These are phyloP conservation scores for Salix suchowensis DNA, from an alignment of 345 rosid species.

Conservation along the genomic window DNA sequence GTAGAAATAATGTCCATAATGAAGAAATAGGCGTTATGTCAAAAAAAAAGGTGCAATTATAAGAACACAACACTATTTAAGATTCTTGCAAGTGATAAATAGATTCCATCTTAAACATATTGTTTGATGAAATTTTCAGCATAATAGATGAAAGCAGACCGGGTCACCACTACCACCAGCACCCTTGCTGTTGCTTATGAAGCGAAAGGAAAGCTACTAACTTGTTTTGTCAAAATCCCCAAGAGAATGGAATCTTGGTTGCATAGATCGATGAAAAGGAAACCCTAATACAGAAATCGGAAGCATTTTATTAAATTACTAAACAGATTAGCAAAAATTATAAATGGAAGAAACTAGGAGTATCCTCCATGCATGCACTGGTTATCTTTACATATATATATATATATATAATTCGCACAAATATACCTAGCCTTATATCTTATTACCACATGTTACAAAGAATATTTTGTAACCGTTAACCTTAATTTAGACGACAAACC, in stretches of 20 bases:
- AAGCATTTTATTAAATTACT: background rate
- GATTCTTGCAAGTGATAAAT: too few relatives aligned
- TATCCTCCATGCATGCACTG: conserved; percentile 20
- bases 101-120: too few relatives aligned
- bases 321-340: conserved; percentile 37
- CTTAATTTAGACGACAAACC: conserved; percentile 7
- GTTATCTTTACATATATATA: conserved; percentile 39
- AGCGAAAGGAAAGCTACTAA: too few relatives aligned
- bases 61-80: too few relatives aligned
- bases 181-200: too few relatives aligned
- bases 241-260: background rate
- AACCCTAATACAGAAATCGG: background rate
- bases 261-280: background rate
- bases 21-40: too few relatives aligned
- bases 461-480: conserved; percentile 38
- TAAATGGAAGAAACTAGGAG: conserved; percentile 31
- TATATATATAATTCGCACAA: conserved; percentile 27
- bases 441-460: conserved; percentile 56
- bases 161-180: too few relatives aligned
- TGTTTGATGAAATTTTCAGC: too few relatives aligned
- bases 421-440: conserved; percentile 36
- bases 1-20: too few relatives aligned
- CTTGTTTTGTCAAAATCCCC: too few relatives aligned
- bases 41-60: too few relatives aligned
- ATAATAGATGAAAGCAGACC: too few relatives aligned